Evolutionary conservation across 2,329 filamentous ascomycete species (phyloP).

Genomic region (Plectosphaerella plurivora): DNA sequence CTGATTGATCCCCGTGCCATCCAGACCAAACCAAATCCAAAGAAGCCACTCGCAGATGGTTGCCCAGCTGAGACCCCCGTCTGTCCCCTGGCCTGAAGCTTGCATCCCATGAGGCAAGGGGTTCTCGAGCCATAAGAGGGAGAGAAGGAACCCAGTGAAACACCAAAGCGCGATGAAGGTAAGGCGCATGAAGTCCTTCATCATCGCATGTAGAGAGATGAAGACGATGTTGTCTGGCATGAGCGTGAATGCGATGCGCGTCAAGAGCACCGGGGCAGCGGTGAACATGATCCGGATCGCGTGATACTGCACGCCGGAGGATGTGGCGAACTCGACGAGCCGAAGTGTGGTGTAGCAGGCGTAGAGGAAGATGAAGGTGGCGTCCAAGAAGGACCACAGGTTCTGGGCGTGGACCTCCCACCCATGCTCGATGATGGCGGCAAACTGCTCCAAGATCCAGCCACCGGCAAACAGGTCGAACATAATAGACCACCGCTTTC

Average conservation of each 20-base stretch:
- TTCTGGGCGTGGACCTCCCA: conserved; percentile 70
- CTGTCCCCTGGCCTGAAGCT: conserved; percentile 14
- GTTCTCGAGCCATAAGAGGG: conserved; percentile 66
- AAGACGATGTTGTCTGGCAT: conserved; percentile 74
- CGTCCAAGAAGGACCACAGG: conserved; percentile 69
- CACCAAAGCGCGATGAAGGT: conserved; percentile 53
- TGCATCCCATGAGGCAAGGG: conserved; percentile 54
- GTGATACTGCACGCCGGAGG: conserved; percentile 33
- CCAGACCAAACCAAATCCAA: conserved; percentile 76
- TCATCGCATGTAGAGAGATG: conserved; percentile 69
- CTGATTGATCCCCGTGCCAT: conserved; percentile 52
- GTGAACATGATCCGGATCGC: conserved; percentile 62
- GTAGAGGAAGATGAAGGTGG: conserved; percentile 62
- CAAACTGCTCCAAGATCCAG: conserved; percentile 64
- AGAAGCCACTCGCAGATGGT: conserved; percentile 74
- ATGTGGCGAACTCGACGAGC: conserved; percentile 43
- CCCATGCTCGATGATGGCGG: conserved; percentile 61
- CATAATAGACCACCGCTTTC: conserved; percentile 49
- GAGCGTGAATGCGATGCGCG: conserved; percentile 66
- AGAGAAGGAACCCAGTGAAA: conserved; percentile 67
- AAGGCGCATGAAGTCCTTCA: conserved; percentile 65
- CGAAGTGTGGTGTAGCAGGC: conserved; percentile 56
- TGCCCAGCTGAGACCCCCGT: conserved; percentile 29
- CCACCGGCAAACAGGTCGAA: conserved; percentile 63
- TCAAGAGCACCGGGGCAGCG: conserved; percentile 65